These are phyloP conservation scores for Fusarium devonianum DNA, from an alignment of 2,329 filamentous ascomycete species.

Conservation along the genomic window DNA sequence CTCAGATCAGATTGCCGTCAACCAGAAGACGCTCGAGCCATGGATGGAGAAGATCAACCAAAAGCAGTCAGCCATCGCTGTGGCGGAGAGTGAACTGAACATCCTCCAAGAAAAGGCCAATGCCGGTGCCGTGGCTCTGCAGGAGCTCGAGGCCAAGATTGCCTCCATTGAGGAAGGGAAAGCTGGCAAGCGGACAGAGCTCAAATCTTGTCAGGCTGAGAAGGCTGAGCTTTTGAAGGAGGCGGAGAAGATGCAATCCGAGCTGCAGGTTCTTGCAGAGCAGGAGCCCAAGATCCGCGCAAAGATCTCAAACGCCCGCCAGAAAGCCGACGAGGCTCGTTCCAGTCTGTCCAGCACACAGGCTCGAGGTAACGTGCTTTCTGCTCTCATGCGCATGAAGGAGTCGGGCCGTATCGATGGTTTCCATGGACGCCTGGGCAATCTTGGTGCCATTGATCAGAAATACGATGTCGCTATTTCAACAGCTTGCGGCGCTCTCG, in stretches of 20 bases:
- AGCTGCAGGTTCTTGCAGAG: conserved; percentile 74
- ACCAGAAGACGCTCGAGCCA: conserved; percentile 93
- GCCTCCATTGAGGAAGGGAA: conserved; percentile 74
- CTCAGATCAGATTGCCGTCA: conserved; percentile 88
- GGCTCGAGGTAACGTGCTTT: conserved; percentile 90
- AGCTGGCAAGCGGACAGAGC: conserved; percentile 72
- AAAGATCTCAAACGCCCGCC: conserved; percentile 86
- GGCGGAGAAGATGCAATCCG: conserved; percentile 71
- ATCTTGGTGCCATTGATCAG: conserved; percentile 90
- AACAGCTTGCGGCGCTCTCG: conserved; percentile 87
- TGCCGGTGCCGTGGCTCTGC: conserved; percentile 81
- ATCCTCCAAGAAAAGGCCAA: conserved; percentile 91
- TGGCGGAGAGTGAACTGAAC: conserved; percentile 91
- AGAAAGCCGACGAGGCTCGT: conserved; percentile 95
- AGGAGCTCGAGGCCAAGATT: conserved; percentile 85
- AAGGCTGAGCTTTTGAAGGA: conserved; percentile 78
- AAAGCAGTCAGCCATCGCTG: conserved; percentile 91
- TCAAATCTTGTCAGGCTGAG: conserved; percentile 77
- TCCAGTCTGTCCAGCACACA: conserved; percentile 90
- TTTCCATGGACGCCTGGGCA: conserved; percentile 93
- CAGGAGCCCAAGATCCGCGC: conserved; percentile 84
- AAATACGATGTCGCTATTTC: conserved; percentile 98
- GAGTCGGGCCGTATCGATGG: conserved; percentile 97
- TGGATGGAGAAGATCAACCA: conserved; percentile 98
- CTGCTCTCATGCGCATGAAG: conserved; percentile 90